Base-by-base conservation (phyloP, 1,139 yeast genomes). In the Geotrichum siamense region DNA sequence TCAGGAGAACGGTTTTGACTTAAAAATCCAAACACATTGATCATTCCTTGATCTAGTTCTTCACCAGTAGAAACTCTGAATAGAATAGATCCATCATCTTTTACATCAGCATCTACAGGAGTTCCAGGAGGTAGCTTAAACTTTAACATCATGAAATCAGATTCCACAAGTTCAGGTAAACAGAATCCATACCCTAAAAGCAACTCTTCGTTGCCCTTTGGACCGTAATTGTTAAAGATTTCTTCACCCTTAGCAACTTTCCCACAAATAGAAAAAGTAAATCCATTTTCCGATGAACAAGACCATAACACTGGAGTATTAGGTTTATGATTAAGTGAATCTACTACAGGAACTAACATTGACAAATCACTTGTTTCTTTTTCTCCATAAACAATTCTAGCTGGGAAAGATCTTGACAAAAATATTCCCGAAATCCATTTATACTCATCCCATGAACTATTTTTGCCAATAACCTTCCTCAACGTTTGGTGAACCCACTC, bases 131-230 rank as follows among this genome's bases (percentile, higher is more conserved):
- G 49, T n/a, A 48, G 26, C 3, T 28, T 35, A 8, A 51, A 46
- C 53, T 70, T 74, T 43, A 77, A 64, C 0, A 82, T 77, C 1
- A 82, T 78, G 2, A 75, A 63, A 54, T 87, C 96, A 38, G 75
- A 74, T 1, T 65, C 60, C 20, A 27, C 32, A 56, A 85, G 86
- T 33, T 73, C 64, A 19, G 74, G 74, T 2, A 82, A 44, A 20
- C 79, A 76, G 62, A 86, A 86, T 0, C 96, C 96, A 54, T 74
- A 74, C 2, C 74, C 74, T 29, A 65, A 55, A 27, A 74, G 52
- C 20, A 81, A 67, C 53, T 85, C 95, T 55, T 82, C 86, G 57
- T 87, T 87, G 0, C 93, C 81, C 58, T 86, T 87, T 48, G 79
- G 75, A 1, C 97, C 97, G 60, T 89, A 87, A 61, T 84, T 86